Evolutionary conservation across 495 filamentous ascomycete species (phyloP).

Genomic region (Tuber aestivum): DNA sequence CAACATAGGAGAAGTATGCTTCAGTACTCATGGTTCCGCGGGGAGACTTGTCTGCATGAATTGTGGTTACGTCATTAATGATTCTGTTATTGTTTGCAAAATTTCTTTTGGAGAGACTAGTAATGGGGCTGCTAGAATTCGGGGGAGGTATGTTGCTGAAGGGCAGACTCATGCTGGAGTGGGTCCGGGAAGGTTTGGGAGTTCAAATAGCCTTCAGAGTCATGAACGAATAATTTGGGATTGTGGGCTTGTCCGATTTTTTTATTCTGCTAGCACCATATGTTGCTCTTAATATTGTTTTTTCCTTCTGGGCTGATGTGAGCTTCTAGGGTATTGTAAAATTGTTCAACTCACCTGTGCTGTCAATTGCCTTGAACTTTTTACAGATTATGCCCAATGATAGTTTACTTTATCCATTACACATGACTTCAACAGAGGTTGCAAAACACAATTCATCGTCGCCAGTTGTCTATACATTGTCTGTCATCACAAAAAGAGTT

Average conservation of each 20-base stretch:
- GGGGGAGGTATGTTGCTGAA: constrained; percentile 79
- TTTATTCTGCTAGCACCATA: constrained; percentile 10
- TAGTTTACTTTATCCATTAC: constrained; percentile 68
- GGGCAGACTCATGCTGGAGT: constrained; percentile 65
- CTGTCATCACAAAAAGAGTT: constrained; percentile 60
- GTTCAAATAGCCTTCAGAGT: constrained; percentile 55
- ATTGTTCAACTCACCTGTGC: constrained; percentile 51
- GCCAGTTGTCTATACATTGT: constrained; percentile 83
- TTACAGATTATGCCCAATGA: constrained; percentile 37
- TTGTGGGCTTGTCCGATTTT: constrained; percentile 43
- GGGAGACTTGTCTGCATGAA: constrained; percentile 58
- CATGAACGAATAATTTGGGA: constrained; percentile 67
- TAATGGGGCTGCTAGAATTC: constrained; percentile 79
- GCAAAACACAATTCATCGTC: constrained; percentile 72
- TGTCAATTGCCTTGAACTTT: constrained; percentile 43
- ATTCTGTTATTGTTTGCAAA: constrained; percentile 83
- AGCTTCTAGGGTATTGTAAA: constrained; percentile 47
- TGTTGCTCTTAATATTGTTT: constrained; percentile 1
- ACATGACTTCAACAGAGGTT: constrained; percentile 81
- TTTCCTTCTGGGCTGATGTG: too few species aligned
- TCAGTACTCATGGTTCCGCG: constrained; percentile 38
- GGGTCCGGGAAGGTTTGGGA: constrained; percentile 53
- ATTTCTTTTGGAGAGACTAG: constrained; percentile 79
- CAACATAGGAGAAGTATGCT: too few species aligned
- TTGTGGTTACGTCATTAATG: constrained; percentile 75